These are phyloP conservation scores for Nepenthes gracilis DNA, from an alignment of 148 eudicot genomes.

Conservation along the genomic window DNA sequence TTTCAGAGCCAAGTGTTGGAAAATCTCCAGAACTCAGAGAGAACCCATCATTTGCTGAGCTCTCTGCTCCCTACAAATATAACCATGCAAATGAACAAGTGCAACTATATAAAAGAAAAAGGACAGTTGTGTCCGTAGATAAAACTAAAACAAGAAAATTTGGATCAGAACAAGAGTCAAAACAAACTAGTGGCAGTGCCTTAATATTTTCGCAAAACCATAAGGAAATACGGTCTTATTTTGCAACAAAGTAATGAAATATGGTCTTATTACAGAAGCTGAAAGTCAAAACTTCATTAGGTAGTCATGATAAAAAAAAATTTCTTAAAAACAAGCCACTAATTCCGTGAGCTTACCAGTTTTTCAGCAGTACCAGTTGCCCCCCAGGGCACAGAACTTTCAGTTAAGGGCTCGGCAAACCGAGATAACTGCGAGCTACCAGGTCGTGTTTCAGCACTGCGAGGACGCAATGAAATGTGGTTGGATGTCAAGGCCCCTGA, in stretches of 20 bases:
- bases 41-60: slow-evolving; percentile 44
- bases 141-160: neutral
- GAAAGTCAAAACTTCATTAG: neutral
- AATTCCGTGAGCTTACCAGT: slow-evolving; percentile 35
- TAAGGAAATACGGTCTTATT: neutral
- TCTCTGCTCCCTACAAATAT: slow-evolving; percentile 39
- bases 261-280: neutral
- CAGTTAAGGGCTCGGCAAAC: slow-evolving; percentile 75
- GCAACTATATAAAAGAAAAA: neutral
- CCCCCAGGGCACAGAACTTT: slow-evolving; percentile 49
- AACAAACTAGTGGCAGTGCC: neutral
- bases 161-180: neutral
- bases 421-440: slow-evolving; percentile 88
- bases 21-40: slow-evolving; percentile 89
- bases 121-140: too few relatives aligned
- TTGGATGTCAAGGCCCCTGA: slow-evolving; percentile 64
- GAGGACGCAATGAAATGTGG: slow-evolving; percentile 64
- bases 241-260: neutral
- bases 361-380: slow-evolving; percentile 41
- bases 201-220: neutral
- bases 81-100: slow-evolving; percentile 2
- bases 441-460: slow-evolving; percentile 90
- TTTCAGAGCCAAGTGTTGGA: slow-evolving; percentile 88
- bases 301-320: neutral
- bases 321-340: neutral